Evolutionary conservation across 768 basidiomycete species (phyloP).

Genomic region (Naganishia randhawae): DNA sequence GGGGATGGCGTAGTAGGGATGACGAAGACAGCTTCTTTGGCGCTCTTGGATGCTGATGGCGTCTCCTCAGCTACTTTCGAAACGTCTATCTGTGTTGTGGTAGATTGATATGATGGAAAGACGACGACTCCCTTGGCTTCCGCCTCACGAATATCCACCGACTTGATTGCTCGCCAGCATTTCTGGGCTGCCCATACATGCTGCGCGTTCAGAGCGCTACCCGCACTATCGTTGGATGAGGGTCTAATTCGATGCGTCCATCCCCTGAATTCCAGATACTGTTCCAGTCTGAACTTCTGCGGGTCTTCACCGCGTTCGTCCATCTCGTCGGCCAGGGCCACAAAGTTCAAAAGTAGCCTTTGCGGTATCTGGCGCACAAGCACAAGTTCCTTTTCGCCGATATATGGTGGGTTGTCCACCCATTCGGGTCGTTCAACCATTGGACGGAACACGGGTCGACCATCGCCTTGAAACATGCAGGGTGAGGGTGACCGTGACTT

Average conservation of each 20-base stretch:
- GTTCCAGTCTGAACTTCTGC: not conserved
- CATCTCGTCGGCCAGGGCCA: not conserved
- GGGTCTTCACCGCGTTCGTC: not conserved
- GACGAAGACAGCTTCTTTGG: not conserved
- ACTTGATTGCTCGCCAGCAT: not conserved
- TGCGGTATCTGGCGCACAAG: not conserved
- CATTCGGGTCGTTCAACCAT: not conserved
- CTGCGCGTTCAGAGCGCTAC: not conserved
- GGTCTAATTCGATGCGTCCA: not conserved
- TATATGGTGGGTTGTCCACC: not conserved
- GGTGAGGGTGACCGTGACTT: not conserved
- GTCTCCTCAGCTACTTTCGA: not conserved
- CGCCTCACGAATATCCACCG: not conserved
- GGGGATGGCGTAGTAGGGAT: not conserved
- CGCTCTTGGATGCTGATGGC: not conserved
- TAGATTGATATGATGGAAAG: not conserved
- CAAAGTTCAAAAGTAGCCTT: not conserved
- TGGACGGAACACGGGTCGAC: too few species aligned
- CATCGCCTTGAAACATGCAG: not conserved
- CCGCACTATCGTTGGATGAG: not conserved
- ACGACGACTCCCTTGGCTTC: not conserved
- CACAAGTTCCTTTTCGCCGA: not conserved
- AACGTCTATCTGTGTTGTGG: not conserved
- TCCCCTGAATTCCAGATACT: not conserved
- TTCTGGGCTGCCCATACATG: conserved; percentile 4